phyloP scores from a whole-genome alignment of 768 basidiomycete species.

The Pholiota molesta region DNA sequence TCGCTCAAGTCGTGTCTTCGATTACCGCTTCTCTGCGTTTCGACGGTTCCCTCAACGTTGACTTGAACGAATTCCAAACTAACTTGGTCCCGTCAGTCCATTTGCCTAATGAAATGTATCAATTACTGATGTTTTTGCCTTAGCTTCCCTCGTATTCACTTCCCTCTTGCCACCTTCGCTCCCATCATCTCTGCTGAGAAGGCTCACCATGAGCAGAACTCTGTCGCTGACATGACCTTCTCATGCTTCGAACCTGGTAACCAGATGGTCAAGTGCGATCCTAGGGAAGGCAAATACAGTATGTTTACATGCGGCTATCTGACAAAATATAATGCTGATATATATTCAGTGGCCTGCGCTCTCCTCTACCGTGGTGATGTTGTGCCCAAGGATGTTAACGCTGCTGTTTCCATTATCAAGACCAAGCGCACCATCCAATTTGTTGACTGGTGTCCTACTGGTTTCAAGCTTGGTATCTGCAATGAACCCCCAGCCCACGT shows the following conservation, averaged over 20 bases:
- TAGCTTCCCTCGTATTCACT: slow-evolving; percentile 97
- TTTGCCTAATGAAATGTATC: not conserved
- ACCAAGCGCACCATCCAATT: slow-evolving; percentile 98
- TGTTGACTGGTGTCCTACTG: slow-evolving; percentile 97
- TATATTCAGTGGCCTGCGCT: slow-evolving; percentile 77
- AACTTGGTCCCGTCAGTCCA: slow-evolving; percentile 89
- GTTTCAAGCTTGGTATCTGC: slow-evolving; percentile 97
- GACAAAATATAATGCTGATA: slow-evolving; percentile 1
- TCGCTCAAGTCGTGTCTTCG: slow-evolving; percentile 97
- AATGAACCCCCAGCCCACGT: slow-evolving; percentile 91
- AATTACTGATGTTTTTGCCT: slow-evolving; percentile 14
- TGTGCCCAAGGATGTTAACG: slow-evolving; percentile 92
- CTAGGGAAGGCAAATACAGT: slow-evolving; percentile 98
- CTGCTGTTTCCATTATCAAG: slow-evolving; percentile 92
- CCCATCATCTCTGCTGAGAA: slow-evolving; percentile 94
- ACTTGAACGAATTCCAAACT: slow-evolving; percentile 97
- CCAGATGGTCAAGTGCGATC: slow-evolving; percentile 96
- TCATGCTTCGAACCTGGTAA: slow-evolving; percentile 96
- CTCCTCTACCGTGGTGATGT: slow-evolving; percentile 94
- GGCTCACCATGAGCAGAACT: slow-evolving; percentile 95
- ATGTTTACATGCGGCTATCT: slow-evolving; percentile 29
- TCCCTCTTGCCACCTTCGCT: slow-evolving; percentile 95
- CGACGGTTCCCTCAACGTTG: slow-evolving; percentile 96
- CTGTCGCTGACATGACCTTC: slow-evolving; percentile 97
- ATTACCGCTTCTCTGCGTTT: slow-evolving; percentile 96